Evolutionary conservation across 1,139 yeast genomes (phyloP).

Genomic region (Debaryomyces nepalensis): DNA sequence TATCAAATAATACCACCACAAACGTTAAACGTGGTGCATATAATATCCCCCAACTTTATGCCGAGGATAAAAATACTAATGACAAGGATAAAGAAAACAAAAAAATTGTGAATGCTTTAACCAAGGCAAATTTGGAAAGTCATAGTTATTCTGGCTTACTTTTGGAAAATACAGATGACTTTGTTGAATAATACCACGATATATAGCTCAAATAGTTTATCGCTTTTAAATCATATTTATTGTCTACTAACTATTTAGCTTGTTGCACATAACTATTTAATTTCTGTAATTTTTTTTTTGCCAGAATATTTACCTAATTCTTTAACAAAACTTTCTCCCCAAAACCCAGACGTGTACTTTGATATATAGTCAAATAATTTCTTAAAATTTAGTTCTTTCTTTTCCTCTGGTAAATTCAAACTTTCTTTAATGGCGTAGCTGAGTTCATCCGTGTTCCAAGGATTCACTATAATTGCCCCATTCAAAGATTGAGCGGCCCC

Average conservation of each 20-base stretch:
- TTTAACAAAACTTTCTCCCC: constrained; percentile 97
- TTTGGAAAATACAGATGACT: constrained; percentile 25
- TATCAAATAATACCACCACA: constrained; percentile 6
- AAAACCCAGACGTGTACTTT: constrained; percentile 90
- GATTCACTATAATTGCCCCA: constrained; percentile 92
- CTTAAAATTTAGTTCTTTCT: constrained; percentile 74
- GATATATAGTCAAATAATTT: constrained; percentile 85
- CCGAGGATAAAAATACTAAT: background rate
- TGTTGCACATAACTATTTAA: too few relatives aligned
- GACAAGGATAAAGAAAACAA: constrained; percentile 21
- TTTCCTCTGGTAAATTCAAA: constrained; percentile 81
- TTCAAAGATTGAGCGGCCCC: constrained; percentile 99
- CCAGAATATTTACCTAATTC: constrained; percentile 61
- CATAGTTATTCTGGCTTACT: constrained; percentile 31
- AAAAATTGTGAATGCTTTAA: constrained; percentile 28
- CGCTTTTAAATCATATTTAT: background rate
- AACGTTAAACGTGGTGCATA: background rate
- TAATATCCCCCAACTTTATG: constrained; percentile 1
- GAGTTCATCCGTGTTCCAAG: constrained; percentile 97
- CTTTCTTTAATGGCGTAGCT: constrained; percentile 87
- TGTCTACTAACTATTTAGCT: constrained; percentile 3
- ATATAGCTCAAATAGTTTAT: constrained; percentile 2
- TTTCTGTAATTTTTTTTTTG: constrained; percentile 13
- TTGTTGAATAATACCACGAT: constrained; percentile 28
- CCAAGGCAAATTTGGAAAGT: constrained; percentile 38